Conservation (phyloP, 805 yeast genomes). For the Wickerhamomyces bovis region DNA sequence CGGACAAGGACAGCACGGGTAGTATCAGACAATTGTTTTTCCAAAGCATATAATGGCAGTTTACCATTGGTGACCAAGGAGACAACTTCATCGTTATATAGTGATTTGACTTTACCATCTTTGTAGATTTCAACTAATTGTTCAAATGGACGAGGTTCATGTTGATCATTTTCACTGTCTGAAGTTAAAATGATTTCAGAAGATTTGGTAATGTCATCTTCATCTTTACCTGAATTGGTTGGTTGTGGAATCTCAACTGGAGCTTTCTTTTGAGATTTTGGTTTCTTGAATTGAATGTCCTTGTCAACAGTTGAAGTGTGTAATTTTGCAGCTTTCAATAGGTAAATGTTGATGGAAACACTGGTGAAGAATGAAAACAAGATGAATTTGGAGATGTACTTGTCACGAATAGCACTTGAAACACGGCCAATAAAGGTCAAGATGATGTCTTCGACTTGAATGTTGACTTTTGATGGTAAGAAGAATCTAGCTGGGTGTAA, state of each 20-base stretch:
- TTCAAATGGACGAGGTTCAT: slow-evolving; percentile 46
- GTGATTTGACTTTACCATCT: slow-evolving; percentile 61
- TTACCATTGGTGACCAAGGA: slow-evolving; percentile 67
- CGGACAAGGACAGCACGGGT: slow-evolving; percentile 92
- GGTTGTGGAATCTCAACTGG: slow-evolving; percentile 28
- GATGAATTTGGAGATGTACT: slow-evolving; percentile 69
- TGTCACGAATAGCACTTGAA: slow-evolving; percentile 71
- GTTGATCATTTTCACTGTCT: slow-evolving; percentile 31
- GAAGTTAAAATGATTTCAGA: slow-evolving; percentile 25
- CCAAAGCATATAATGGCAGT: slow-evolving; percentile 89
- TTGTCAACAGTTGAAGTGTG: slow-evolving; percentile 38
- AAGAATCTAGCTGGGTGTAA: slow-evolving; percentile 51
- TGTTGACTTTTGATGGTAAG: slow-evolving; percentile 48
- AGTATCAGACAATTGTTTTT: slow-evolving; percentile 82
- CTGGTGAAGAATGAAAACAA: slow-evolving; percentile 69
- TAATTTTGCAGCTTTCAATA: slow-evolving; percentile 77
- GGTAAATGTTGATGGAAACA: slow-evolving; percentile 73
- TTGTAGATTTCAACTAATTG: slow-evolving; percentile 58
- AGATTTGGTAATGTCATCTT: slow-evolving; percentile 16
- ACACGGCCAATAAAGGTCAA: slow-evolving; percentile 46
- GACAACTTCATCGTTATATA: slow-evolving; percentile 70
- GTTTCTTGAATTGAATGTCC: slow-evolving; percentile 24
- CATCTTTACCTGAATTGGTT: slow-evolving; percentile 7
- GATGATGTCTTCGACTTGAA: slow-evolving; percentile 57
- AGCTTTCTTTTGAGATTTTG: slow-evolving; percentile 28